Evolutionary conservation across 306 rosid genomes (phyloP).

Genomic region (Echinosophora koreensis): DNA sequence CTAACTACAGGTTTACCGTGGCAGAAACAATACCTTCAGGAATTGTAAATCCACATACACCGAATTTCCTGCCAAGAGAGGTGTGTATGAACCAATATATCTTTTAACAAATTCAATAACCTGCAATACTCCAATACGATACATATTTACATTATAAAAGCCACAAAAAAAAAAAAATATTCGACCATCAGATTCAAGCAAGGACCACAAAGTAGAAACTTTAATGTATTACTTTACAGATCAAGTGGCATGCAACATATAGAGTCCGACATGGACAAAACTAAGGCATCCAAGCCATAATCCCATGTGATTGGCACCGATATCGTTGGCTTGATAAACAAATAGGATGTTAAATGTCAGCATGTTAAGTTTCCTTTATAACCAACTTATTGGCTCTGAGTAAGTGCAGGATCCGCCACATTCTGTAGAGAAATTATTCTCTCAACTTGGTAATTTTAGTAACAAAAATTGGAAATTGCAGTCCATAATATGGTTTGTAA

Average conservation of each 20-base stretch:
- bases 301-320: background rate
- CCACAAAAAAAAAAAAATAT: conserved; percentile 22
- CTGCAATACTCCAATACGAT: conserved; percentile 56
- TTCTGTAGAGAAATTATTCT: background rate
- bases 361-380: background rate
- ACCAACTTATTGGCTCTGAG: background rate
- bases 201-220: conserved; percentile 32
- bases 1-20: background rate
- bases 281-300: background rate
- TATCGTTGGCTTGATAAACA: background rate
- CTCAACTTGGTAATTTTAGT: background rate
- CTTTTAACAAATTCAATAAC: conserved; percentile 85
- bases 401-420: background rate
- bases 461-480: background rate
- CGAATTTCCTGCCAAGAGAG: conserved; percentile 93
- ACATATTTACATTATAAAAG: background rate
- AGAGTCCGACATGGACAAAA: conserved; percentile 5
- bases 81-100: conserved; percentile 64
- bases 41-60: conserved; percentile 81
- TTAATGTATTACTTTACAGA: conserved; percentile 15
- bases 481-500: background rate
- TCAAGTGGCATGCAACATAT: conserved; percentile 8
- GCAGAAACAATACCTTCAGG: conserved; percentile 70
- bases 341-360: background rate
- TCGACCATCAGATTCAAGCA: conserved; percentile 10